A percentile compares a stretch with the other conserved stretches of the same genome.
These are phyloP conservation scores for Cantharellus anzutake DNA, from an alignment of 768 basidiomycete genomes.

Conservation along the genomic window DNA sequence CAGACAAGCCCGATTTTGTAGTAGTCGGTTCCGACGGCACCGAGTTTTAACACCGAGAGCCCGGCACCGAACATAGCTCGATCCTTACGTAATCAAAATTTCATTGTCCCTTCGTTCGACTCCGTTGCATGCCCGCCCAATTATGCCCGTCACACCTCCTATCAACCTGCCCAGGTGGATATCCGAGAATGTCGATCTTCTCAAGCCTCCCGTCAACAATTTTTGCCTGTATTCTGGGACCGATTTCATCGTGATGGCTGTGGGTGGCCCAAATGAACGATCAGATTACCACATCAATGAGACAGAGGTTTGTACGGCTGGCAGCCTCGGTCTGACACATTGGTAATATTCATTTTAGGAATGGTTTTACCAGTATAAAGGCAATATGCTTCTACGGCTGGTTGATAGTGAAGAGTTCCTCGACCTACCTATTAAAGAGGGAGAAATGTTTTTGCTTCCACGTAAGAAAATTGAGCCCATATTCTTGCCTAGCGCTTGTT, in stretches of 20 bases:
- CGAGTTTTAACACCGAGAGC: too few relatives aligned
- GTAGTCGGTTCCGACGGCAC: too few relatives aligned
- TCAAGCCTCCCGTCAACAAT: conserved; percentile 88
- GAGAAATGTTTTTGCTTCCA: conserved; percentile 91
- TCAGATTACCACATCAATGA: conserved; percentile 93
- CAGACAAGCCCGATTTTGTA: too few relatives aligned
- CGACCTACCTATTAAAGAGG: conserved; percentile 82
- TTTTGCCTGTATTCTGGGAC: conserved; percentile 64
- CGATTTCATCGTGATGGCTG: conserved; percentile 89
- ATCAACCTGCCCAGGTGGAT: conserved; percentile 88
- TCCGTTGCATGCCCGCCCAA: not conserved
- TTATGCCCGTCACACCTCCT: conserved; percentile 60
- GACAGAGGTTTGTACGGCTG: conserved; percentile 44
- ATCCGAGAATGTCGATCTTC: conserved; percentile 50
- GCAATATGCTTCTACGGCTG: conserved; percentile 74
- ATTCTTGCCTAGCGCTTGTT: not conserved
- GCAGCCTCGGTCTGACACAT: not conserved
- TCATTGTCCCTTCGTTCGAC: not conserved
- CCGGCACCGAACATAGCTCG: too few relatives aligned
- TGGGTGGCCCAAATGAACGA: conserved; percentile 88
- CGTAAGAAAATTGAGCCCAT: conserved; percentile 27
- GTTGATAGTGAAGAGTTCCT: conserved; percentile 63
- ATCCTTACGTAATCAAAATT: too few relatives aligned
- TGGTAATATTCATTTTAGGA: conserved; percentile 29
- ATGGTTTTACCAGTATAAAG: conserved; percentile 97